Percentiles rank a stretch among this genome's conserved stretches.
Conservation (phyloP, 768 basidiomycete genomes). For the Phaeolepiota aurea region DNA sequence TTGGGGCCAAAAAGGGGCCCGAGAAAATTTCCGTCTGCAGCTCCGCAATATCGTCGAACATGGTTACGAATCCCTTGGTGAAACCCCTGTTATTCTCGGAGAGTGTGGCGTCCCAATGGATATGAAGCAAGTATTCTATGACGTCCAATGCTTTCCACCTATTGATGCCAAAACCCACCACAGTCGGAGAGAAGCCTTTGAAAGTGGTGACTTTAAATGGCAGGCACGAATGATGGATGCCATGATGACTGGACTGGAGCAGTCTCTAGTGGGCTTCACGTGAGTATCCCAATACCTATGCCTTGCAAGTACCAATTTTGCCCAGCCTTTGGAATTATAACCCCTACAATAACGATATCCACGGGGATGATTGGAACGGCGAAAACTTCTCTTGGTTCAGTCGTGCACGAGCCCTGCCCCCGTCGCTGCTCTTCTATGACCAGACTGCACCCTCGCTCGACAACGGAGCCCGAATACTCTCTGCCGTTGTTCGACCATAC, state of each 20-base stretch:
- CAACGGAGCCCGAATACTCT: slow-evolving; percentile 72
- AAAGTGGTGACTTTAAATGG: slow-evolving; percentile 67
- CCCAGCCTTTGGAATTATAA: slow-evolving; percentile 92
- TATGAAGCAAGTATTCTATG: slow-evolving; percentile 63
- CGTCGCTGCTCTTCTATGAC: slow-evolving; percentile 44
- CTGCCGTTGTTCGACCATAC: slow-evolving; percentile 82
- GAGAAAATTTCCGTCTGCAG: slow-evolving; percentile 79
- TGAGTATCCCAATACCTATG: slow-evolving; percentile 28
- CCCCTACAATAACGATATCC: slow-evolving; percentile 68
- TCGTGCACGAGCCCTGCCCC: slow-evolving; percentile 44
- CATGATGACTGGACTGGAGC: slow-evolving; percentile 76
- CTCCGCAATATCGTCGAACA: slow-evolving; percentile 70
- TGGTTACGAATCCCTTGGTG: slow-evolving; percentile 64
- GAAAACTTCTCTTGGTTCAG: slow-evolving; percentile 98
- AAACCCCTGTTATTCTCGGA: slow-evolving; percentile 79
- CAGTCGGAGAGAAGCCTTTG: slow-evolving; percentile 67
- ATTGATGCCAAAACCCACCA: background rate
- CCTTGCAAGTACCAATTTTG: background rate
- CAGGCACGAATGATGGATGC: slow-evolving; percentile 94
- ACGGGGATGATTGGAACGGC: slow-evolving; percentile 90
- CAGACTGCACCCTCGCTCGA: slow-evolving; percentile 69
- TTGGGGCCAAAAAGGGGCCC: slow-evolving; percentile 77
- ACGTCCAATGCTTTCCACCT: no score
- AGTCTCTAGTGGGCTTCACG: slow-evolving; percentile 77
- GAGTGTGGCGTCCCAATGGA: slow-evolving; percentile 98